Evolutionary conservation across 2,329 filamentous ascomycete genomes (phyloP).

Genomic region (Emmonsia crescens): DNA sequence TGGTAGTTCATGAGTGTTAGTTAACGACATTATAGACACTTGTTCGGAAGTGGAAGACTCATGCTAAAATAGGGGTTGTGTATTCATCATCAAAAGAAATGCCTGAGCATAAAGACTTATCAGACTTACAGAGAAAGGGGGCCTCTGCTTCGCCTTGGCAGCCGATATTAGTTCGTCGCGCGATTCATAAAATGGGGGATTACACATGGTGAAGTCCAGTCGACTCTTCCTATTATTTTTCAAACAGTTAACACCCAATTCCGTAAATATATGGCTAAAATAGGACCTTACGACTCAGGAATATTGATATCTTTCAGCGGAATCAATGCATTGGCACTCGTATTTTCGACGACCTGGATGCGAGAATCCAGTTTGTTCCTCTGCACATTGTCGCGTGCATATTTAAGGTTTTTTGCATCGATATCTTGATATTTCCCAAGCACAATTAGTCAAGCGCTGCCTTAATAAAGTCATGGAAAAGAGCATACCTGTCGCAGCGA

Average conservation of each 20-base stretch:
- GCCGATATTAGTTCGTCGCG: constrained; percentile 55
- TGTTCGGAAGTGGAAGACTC: neutral
- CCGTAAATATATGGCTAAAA: too few relatives aligned
- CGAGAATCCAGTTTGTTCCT: constrained; percentile 54
- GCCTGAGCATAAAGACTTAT: neutral
- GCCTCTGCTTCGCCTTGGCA: constrained; percentile 53
- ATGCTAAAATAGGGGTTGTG: neutral
- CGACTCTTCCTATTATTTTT: constrained; percentile 18
- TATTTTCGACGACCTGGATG: constrained; percentile 52
- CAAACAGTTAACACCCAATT: neutral
- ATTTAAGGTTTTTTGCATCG: constrained; percentile 57
- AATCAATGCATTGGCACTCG: constrained; percentile 47
- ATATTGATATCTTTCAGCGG: constrained; percentile 34
- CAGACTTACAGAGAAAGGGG: constrained; percentile 55
- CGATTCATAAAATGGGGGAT: constrained; percentile 88
- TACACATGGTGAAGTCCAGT: constrained; percentile 82
- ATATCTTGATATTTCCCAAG: constrained; percentile 49
- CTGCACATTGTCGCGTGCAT: constrained; percentile 55
- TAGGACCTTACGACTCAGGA: constrained; percentile 15
- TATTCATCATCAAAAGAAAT: neutral
- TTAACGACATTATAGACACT: neutral
- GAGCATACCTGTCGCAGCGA: constrained; percentile 51
- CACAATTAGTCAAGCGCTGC: neutral
- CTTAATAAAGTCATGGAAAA: constrained; percentile 2
- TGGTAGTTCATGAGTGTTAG: constrained; percentile 10